A percentile compares a stretch with the other conserved stretches of the same genome.
These are phyloP conservation scores for Phytophthora pisi DNA, from an alignment of 352 stramenopile genomes.

Conservation along the genomic window DNA sequence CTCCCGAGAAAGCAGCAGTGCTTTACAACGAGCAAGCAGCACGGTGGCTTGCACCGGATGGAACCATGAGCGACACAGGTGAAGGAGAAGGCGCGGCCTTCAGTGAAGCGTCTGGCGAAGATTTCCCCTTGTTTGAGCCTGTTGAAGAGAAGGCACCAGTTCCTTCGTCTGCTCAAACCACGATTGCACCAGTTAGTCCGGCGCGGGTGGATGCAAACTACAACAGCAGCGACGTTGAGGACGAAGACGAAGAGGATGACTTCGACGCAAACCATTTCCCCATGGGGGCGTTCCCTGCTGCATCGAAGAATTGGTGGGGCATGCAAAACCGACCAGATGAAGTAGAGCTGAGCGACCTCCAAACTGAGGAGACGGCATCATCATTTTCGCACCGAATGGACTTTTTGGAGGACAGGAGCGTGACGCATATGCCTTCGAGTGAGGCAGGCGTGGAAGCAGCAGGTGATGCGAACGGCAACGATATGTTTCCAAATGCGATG, in stretches of 20 bases:
- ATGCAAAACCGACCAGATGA: conserved; percentile 52
- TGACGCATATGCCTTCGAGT: conserved; percentile 27
- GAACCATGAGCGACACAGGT: conserved; percentile 12
- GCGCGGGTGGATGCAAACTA: conserved; percentile 9
- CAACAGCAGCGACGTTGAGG: conserved; percentile 17
- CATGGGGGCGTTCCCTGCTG: conserved; percentile 57
- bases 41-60: conserved; percentile 57
- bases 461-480: conserved; percentile 19
- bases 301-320: conserved; percentile 80
- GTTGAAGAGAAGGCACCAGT: conserved; percentile 51
- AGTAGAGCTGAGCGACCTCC: conserved; percentile 75
- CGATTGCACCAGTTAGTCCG: neutral
- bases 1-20: conserved; percentile 47
- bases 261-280: conserved; percentile 54
- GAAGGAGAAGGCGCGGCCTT: conserved; percentile 7
- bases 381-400: conserved; percentile 71
- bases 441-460: conserved; percentile 26
- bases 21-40: conserved; percentile 63
- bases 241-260: conserved; percentile 47
- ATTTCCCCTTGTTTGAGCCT: conserved; percentile 44
- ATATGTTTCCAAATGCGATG: conserved; percentile 48
- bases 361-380: conserved; percentile 77
- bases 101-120: conserved; percentile 23
- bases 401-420: conserved; percentile 48
- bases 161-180: neutral